Evolutionary conservation across 768 basidiomycete genomes (phyloP).

Genomic region (Amanita rimosa): DNA sequence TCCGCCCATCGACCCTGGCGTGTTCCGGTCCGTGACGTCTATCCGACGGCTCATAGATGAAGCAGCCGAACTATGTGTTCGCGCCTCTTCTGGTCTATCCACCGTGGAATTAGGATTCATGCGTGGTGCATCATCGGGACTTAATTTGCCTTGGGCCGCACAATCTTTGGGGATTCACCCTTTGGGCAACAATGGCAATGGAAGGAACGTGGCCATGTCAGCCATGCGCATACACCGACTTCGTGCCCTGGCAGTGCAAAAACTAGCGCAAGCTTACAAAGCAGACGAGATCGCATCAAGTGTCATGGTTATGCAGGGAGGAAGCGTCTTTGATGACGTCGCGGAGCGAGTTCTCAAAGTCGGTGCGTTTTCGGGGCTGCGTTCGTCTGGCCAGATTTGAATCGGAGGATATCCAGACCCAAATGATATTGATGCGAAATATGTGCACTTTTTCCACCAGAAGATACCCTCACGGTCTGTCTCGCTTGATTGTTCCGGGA

Average conservation of each 20-base stretch:
- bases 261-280: slow-evolving; percentile 77
- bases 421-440: slow-evolving; percentile 65
- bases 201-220: slow-evolving; percentile 74
- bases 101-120: slow-evolving; percentile 63
- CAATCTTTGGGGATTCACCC: slow-evolving; percentile 57
- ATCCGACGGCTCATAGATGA: slow-evolving; percentile 83
- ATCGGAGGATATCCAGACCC: slow-evolving; percentile 39
- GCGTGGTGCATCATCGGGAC: slow-evolving; percentile 27
- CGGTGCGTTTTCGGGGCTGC: slow-evolving; percentile 18
- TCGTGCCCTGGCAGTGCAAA: slow-evolving; percentile 75
- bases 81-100: slow-evolving; percentile 77
- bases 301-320: slow-evolving; percentile 93
- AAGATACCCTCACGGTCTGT: slow-evolving; percentile 85
- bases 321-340: slow-evolving; percentile 87
- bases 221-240: slow-evolving; percentile 75
- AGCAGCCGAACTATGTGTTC: slow-evolving; percentile 79
- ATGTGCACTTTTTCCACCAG: slow-evolving; percentile 91
- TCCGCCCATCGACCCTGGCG: slow-evolving; percentile 83
- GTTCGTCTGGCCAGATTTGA: neutral
- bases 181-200: slow-evolving; percentile 39
- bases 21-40: slow-evolving; percentile 63
- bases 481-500: neutral
- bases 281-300: slow-evolving; percentile 86
- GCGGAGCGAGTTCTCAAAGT: slow-evolving; percentile 75
- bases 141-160: slow-evolving; percentile 48